Evolutionary conservation across 768 basidiomycete species (phyloP).

Genomic region (Mycena crocata): DNA sequence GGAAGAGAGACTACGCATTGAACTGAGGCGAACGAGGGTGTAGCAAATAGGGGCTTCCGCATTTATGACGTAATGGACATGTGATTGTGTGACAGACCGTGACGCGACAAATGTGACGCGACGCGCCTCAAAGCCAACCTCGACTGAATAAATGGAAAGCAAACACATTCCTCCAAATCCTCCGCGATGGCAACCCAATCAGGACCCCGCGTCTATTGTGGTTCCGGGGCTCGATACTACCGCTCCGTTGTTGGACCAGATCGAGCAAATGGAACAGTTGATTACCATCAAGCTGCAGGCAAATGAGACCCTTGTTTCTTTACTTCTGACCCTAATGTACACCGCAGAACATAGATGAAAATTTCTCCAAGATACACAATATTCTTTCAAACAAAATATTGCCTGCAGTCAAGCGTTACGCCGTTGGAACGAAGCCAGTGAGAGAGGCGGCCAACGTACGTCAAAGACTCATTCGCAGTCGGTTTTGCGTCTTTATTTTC

Average conservation of each 20-base stretch:
- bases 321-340: constrained; percentile 1
- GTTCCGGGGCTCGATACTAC: constrained; percentile 80
- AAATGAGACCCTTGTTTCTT: constrained; percentile 23
- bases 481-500: not conserved
- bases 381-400: constrained; percentile 83
- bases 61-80: no score
- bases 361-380: constrained; percentile 91
- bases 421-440: constrained; percentile 87
- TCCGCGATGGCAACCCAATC: constrained; percentile 73
- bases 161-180: constrained; percentile 59
- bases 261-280: constrained; percentile 95
- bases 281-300: constrained; percentile 94
- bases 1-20: no score
- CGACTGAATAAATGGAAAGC: constrained; percentile 24
- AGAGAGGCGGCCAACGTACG: constrained; percentile 90
- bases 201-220: constrained; percentile 71
- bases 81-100: no score
- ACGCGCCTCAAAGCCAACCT: not conserved
- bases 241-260: constrained; percentile 81
- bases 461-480: constrained; percentile 8
- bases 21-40: no score
- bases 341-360: constrained; percentile 87
- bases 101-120: not conserved
- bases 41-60: no score
- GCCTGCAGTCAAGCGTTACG: constrained; percentile 91